Base-by-base conservation (phyloP, 2,329 filamentous ascomycete species). In the Cladorrhinum sp. region DNA sequence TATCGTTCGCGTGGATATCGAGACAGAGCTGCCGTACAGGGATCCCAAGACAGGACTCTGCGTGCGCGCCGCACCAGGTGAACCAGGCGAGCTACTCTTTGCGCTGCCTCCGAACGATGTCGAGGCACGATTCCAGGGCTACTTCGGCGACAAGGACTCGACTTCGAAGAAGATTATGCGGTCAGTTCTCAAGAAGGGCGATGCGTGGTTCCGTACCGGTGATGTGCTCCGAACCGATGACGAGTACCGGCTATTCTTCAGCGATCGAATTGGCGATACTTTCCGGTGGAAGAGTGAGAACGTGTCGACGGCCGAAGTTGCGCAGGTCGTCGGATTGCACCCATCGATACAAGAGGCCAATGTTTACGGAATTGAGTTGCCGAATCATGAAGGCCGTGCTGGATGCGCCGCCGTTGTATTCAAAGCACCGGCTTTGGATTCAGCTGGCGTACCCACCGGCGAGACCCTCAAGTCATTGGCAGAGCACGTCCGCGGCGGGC, bases 281-380 rank as follows among this genome's bases (percentile, higher is more conserved):
- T 92, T 88, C 76, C 84, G 89, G 53, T 92, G 89, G 89, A 91
- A 95, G 77, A 87, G 86, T 55, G 90, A 93, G 74, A 93, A 93
- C 68, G 89, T 93, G 1, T 91, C 89, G 2, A 93, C 90, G 0
- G 86, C 83, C 54, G 92, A 96, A 73, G 92, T 96, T 18, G 84
- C 88, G n/a, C 85, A 92, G 70, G 85, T 85, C 0, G 74, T 96
- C 0, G 88, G 90, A 13, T 75, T 79, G 0, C 88, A 92, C 70
- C 78, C 86, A 0, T 78, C 79, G 1, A 80, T 96, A 13, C 77
- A 82, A 29, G 92, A 96, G 76, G 89, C 90, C 29, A 96, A 96
- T 67, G 92, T 96, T 25, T 96, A 96, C 69, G 92, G 92, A 38
- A 90, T 96, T 2, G 74, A 85, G 48, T 75, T 96, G 7, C 92